Evolutionary conservation across 2,329 filamentous ascomycete genomes (phyloP), one percentile per base, ranked within the genome.

Genomic region (Neofusicoccum sp.): DNA sequence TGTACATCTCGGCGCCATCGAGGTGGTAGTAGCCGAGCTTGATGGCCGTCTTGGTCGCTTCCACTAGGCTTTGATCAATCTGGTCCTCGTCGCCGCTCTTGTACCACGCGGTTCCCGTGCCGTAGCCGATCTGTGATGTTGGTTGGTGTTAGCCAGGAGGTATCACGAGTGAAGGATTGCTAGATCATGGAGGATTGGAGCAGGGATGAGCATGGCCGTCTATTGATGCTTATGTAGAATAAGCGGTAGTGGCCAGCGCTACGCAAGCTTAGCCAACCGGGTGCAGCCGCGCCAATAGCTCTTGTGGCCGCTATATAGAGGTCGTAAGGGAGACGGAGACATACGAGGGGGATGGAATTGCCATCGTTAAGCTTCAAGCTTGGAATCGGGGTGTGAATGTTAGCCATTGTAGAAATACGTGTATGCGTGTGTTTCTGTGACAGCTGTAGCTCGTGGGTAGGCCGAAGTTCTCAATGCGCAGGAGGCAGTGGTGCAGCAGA

Each of bases 351-450:
- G 58, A 93, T 89, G 61, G 85, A 82, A 63, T 85, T 84, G 63
- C 88, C 89, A 77, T 93, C 88, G 66, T 89, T 90, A 61, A 93
- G 80, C 76, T 88, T 89, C 59, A 91, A 73, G 59, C 74, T 78
- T 1, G 86, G 86, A 40, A 83, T 88, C 1, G 76, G 76, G 4
- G 74, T 70, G 62, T 76, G 63, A 30, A 78, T 73, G 20, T 77
- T 71, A n/a, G 76, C 75, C 76, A 79, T 79, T 31, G 47, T 53
- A n/a, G 40, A 51, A 56, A 30, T 26, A 38, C 12, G 47, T 9
- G 16, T 40, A 28, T 4, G 30, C 12, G 31, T n/a, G 48, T 36
- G n/a, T 14, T 33, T 36, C 34, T 38, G 16, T 24, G 16, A n/a
- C 20, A 3, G 26, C n/a, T 20, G 14, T 47, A 28, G n/a, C 9